These are phyloP conservation scores for Chenopodium suecicum DNA, from an alignment of 148 eudicot genomes.

Conservation along the genomic window DNA sequence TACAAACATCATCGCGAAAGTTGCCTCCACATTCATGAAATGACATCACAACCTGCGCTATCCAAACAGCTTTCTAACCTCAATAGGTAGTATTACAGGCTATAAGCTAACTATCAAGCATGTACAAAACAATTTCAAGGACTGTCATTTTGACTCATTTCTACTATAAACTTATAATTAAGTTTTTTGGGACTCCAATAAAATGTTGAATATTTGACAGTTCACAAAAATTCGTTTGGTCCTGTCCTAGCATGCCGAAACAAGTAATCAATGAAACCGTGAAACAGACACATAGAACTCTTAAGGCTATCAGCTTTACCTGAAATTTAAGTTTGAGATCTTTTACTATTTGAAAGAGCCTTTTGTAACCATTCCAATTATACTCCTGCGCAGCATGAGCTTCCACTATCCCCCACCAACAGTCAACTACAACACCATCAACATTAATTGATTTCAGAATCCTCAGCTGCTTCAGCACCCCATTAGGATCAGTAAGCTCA, in stretches of 20 bases:
- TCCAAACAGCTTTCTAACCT: slow-evolving; percentile 10
- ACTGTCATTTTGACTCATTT: neutral
- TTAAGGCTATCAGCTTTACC: slow-evolving; percentile 37
- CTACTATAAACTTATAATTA: neutral
- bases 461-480: slow-evolving; percentile 66
- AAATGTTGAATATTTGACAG: neutral
- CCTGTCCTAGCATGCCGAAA: neutral
- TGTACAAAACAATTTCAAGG: slow-evolving; percentile 3
- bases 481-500: slow-evolving; percentile 81
- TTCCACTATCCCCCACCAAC: slow-evolving; percentile 99
- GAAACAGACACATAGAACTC: slow-evolving; percentile 11
- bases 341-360: slow-evolving; percentile 73
- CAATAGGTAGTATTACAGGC: neutral
- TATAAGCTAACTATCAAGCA: neutral
- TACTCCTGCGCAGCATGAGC: slow-evolving; percentile 89
- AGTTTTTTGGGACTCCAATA: neutral
- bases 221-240: neutral
- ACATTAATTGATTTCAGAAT: slow-evolving; percentile 64
- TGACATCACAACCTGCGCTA: slow-evolving; percentile 74
- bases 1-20: slow-evolving; percentile 83
- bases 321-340: slow-evolving; percentile 77
- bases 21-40: slow-evolving; percentile 99
- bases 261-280: neutral
- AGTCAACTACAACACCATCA: slow-evolving; percentile 82
- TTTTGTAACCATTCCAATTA: slow-evolving; percentile 88